These are phyloP conservation scores for Cunninghamia lanceolata DNA, from an alignment of 75 land plant species.

Conservation along the genomic window DNA sequence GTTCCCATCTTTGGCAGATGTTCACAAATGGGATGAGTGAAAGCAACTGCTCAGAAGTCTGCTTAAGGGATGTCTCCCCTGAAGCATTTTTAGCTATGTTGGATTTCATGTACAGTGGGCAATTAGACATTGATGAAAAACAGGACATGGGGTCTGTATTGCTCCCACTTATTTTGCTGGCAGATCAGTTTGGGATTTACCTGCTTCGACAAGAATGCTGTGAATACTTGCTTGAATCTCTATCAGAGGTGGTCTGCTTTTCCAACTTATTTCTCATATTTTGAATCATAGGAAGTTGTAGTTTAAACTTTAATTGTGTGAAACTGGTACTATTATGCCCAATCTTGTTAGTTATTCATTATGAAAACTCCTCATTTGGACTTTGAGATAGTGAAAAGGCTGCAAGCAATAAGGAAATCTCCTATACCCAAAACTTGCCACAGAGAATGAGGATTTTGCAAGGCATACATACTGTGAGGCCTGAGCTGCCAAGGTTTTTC, in stretches of 20 bases:
- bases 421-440: conserved; percentile 13
- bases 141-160: conserved; percentile 37
- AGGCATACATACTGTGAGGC: conserved; percentile 7
- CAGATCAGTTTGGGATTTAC: conserved; percentile 81
- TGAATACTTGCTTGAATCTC: conserved; percentile 52
- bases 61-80: conserved; percentile 55
- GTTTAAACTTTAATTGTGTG: background rate
- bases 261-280: background rate
- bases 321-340: background rate
- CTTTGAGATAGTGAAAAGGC: conserved; percentile 11
- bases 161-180: conserved; percentile 66
- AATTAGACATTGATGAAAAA: conserved; percentile 38
- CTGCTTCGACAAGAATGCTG: conserved; percentile 85
- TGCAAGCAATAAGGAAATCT: conserved; percentile 11
- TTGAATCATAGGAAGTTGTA: background rate
- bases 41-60: conserved; percentile 52
- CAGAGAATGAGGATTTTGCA: conserved; percentile 14
- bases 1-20: conserved; percentile 55
- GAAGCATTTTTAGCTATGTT: conserved; percentile 72
- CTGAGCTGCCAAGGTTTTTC: conserved; percentile 4
- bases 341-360: background rate
- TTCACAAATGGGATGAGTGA: conserved; percentile 98
- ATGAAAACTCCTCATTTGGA: conserved; percentile 6
- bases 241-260: conserved; percentile 58
- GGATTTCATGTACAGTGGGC: conserved; percentile 81